These are phyloP conservation scores for Fusarium sp. DNA, from an alignment of 2,329 filamentous ascomycete species.

Conservation along the genomic window DNA sequence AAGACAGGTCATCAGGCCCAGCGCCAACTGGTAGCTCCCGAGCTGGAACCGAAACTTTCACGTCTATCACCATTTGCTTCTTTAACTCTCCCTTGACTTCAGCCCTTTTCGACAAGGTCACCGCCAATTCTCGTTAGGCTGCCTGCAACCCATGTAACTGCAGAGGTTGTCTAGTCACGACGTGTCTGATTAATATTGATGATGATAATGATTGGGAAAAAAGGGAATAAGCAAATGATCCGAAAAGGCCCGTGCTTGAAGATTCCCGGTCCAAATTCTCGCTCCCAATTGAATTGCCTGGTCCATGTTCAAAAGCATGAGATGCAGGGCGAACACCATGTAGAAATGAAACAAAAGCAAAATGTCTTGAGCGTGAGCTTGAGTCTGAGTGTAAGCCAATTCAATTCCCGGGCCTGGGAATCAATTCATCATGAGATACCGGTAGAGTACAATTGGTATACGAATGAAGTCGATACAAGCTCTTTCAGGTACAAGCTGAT, in stretches of 20 bases:
- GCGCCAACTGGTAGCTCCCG: slow-evolving; percentile 34
- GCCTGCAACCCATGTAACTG: slow-evolving; percentile 13
- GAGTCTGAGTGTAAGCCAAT: slow-evolving; percentile 9
- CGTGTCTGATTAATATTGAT: slow-evolving; percentile 14
- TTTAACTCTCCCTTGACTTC: slow-evolving; percentile 16
- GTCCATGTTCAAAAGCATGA: slow-evolving; percentile 19
- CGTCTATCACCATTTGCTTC: slow-evolving; percentile 3
- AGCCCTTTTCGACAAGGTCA: slow-evolving; percentile 14
- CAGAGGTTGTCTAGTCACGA: slow-evolving; percentile 10
- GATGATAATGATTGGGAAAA: background rate
- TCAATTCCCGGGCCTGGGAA: background rate
- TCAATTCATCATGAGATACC: slow-evolving; percentile 8
- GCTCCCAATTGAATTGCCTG: slow-evolving; percentile 9
- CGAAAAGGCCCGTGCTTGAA: slow-evolving; percentile 31
- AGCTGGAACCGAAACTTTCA: slow-evolving; percentile 14
- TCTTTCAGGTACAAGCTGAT: slow-evolving; percentile 3
- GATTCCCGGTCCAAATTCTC: slow-evolving; percentile 14
- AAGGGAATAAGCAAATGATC: slow-evolving; percentile 31
- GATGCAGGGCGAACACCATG: slow-evolving; percentile 23
- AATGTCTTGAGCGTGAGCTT: slow-evolving; percentile 19
- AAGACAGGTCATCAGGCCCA: slow-evolving; percentile 21
- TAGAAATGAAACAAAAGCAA: slow-evolving; percentile 17
- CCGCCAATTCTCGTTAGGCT: slow-evolving; percentile 8
- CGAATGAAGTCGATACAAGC: background rate
- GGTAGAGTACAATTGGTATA: background rate